Base-by-base conservation (phyloP, 495 filamentous ascomycete species). In the Neurospora terricola region DNA sequence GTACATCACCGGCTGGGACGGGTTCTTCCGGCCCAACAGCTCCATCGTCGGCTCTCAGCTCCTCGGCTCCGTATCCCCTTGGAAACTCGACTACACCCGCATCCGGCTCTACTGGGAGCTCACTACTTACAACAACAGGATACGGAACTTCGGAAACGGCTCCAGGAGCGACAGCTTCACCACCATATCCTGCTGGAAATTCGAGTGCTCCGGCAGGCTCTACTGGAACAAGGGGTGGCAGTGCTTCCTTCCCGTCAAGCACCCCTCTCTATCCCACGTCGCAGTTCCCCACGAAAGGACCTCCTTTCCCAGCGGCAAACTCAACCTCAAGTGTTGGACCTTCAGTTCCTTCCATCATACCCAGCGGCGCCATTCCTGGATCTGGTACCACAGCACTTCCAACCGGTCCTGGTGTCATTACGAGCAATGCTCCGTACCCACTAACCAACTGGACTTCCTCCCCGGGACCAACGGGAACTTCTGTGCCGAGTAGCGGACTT, bases 281-380 rank as follows among this genome's bases (percentile, higher is more conserved):
- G 23, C 38, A 71, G 38, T 40, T 48, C 12, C 23, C 36, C 37
- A 71, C 70, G 70, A 39, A 62, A 62, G 54, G 54, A 30, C 66
- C 72, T 5, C 74, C 76, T 18, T 71, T 71, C 66, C 72, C 74
- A 37, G 66, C 66, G 1, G 38, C 73, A 21, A 77, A 76, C 69
- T 40, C 36, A 48, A 76, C 72, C 4, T 54, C 38, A 7, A 43
- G 27, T 7, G 16, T 36, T 48, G 72, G 74, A 8, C 34, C 59
- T 8, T 62, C 54, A 12, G 16, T 8, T 16, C 23, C 54, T 30
- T 30, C 23, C 23, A 62, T 62, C 54, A 8, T 30, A 62, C 23
- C 23, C 8, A 62, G 54, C 54, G 54, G 54, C 8, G 16, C 54
- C 12, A 30, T 30, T 62, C 54, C 54, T 14, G 54, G 23, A 2